A percentile compares a stretch with the other conserved stretches of the same genome.
phyloP scores from a whole-genome alignment of 2,329 filamentous ascomycete species.

The Trichoderma sp. region DNA sequence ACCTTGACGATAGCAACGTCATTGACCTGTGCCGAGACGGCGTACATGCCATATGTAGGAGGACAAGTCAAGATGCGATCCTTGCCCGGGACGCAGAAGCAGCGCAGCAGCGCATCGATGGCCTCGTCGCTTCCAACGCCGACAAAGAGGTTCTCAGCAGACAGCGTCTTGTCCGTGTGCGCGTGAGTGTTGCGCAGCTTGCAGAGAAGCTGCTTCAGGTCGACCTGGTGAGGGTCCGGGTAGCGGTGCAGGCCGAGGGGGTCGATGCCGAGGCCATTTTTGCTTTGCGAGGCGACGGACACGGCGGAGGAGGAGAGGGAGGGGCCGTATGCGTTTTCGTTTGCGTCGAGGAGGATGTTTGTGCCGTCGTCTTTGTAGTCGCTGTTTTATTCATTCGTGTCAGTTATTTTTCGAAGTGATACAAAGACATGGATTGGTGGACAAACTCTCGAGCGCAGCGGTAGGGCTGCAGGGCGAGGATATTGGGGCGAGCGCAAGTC shows the following conservation, averaged over 20 bases:
- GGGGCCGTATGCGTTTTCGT: slow-evolving; percentile 94
- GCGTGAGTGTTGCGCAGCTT: slow-evolving; percentile 79
- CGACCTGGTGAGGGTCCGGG: slow-evolving; percentile 89
- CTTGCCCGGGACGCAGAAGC: slow-evolving; percentile 82
- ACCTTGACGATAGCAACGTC: slow-evolving; percentile 83
- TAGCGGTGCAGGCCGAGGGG: slow-evolving; percentile 86
- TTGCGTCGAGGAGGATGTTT: slow-evolving; percentile 94
- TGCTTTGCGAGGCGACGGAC: slow-evolving; percentile 34
- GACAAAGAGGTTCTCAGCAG: slow-evolving; percentile 83
- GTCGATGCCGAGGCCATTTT: slow-evolving; percentile 51
- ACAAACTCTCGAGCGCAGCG: slow-evolving; percentile 78
- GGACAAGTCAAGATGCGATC: slow-evolving; percentile 95
- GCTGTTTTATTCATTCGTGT: slow-evolving; percentile 43
- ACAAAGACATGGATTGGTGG: neutral
- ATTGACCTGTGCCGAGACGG: slow-evolving; percentile 90
- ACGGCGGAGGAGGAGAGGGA: slow-evolving; percentile 56
- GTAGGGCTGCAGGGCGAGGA: slow-evolving; percentile 73
- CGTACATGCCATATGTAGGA: slow-evolving; percentile 98
- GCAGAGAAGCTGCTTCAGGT: slow-evolving; percentile 85
- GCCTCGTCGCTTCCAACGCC: slow-evolving; percentile 96
- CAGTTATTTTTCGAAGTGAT: neutral
- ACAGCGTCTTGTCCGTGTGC: slow-evolving; percentile 71
- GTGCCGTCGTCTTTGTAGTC: slow-evolving; percentile 99
- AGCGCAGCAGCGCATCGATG: slow-evolving; percentile 88
- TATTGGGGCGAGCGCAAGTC: slow-evolving; percentile 73